A percentile compares a stretch with the other conserved stretches of the same genome.
phyloP scores from a whole-genome alignment of 495 filamentous ascomycete species.

The Cetradonia linearis region DNA sequence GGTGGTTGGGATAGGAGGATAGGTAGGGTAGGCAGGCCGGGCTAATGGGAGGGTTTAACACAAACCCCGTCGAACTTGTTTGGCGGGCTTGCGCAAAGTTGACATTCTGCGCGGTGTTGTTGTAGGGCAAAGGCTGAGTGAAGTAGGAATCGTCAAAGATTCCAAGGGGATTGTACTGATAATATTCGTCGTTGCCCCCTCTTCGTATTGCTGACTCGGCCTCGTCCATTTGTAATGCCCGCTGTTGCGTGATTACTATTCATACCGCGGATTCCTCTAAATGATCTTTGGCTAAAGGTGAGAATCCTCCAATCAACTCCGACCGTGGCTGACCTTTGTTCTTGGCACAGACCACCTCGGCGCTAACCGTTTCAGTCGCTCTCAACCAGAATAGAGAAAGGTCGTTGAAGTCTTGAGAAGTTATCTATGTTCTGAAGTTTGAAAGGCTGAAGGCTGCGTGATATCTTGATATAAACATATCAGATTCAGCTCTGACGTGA shows the following conservation, averaged over 20 bases:
- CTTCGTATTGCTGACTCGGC: slow-evolving; percentile 11
- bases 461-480: slow-evolving; percentile 7
- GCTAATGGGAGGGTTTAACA: not conserved
- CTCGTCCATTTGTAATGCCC: slow-evolving; percentile 15
- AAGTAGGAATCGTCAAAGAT: slow-evolving; percentile 15
- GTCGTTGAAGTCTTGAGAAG: not conserved
- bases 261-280: not conserved
- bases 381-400: not conserved
- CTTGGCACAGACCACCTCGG: not conserved
- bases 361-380: slow-evolving; percentile 13
- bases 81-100: slow-evolving; percentile 3
- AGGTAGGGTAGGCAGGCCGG: slow-evolving; percentile 3
- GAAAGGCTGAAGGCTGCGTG: not conserved
- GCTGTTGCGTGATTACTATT: slow-evolving; percentile 12
- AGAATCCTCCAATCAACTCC: slow-evolving; percentile 12
- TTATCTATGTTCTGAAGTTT: not conserved
- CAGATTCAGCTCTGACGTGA: not conserved
- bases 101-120: slow-evolving; percentile 1
- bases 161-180: slow-evolving; percentile 9
- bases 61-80: not conserved
- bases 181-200: slow-evolving; percentile 11
- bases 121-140: slow-evolving; percentile 7
- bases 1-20: too few relatives aligned
- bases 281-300: slow-evolving; percentile 2
- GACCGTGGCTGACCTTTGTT: not conserved